Evolutionary conservation across 225 moss, liverwort and hornwort genomes (phyloP).

Genomic region (Antitrichia curtipendula): DNA sequence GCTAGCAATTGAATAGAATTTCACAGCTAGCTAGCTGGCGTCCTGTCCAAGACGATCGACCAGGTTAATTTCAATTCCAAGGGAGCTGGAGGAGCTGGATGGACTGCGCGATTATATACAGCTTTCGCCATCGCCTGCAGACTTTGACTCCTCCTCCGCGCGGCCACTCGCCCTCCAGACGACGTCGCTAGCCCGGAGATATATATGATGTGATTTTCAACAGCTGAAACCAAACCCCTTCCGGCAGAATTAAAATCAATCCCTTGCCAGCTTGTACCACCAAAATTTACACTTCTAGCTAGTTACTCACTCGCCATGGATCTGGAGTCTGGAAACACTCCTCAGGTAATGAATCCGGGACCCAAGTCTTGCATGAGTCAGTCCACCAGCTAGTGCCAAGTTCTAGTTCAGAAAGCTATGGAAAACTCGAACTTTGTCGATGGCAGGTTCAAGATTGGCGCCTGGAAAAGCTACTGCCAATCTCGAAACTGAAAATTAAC

Average conservation of each 20-base stretch:
- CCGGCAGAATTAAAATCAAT: neutral
- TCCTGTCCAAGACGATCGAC: neutral
- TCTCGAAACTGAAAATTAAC: neutral
- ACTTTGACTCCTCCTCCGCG: neutral
- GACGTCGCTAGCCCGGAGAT: neutral
- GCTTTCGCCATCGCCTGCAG: neutral
- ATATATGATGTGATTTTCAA: neutral
- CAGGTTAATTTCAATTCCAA: neutral
- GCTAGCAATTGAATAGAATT: neutral
- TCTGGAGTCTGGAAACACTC: neutral
- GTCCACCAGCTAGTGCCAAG: neutral
- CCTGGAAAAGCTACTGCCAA: neutral
- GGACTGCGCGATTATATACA: neutral
- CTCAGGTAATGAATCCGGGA: neutral
- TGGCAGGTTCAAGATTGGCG: neutral
- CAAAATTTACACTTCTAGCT: neutral
- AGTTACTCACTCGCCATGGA: constrained; percentile 1
- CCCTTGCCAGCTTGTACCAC: no score
- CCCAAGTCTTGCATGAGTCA: neutral
- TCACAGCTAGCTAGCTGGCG: neutral
- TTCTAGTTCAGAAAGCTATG: neutral
- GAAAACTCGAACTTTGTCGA: neutral
- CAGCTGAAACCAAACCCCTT: neutral
- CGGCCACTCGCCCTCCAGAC: neutral
- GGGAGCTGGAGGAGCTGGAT: neutral